Conservation (phyloP, 768 basidiomycete species). For the Scleroderma citrinum region DNA sequence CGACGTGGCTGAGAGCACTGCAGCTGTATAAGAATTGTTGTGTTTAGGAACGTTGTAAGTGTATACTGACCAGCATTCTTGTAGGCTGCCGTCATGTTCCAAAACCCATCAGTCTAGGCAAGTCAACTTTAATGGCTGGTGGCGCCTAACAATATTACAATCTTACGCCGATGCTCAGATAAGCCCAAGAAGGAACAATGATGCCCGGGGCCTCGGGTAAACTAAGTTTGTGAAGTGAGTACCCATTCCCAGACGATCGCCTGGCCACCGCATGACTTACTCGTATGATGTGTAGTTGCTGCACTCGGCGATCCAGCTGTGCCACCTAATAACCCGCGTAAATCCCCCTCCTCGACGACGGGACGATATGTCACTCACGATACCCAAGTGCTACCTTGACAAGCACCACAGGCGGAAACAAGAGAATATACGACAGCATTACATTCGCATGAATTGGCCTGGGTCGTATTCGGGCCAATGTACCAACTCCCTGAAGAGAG, state of each 20-base stretch:
- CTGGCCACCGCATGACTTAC: background rate
- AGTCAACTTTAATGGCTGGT: background rate
- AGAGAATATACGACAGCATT: conserved; percentile 30
- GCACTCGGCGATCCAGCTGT: conserved; percentile 3
- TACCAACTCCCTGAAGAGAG: conserved; percentile 30
- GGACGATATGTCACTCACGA: conserved; percentile 8
- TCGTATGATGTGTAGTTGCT: background rate
- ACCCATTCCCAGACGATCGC: background rate
- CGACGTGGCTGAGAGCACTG: background rate
- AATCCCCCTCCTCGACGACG: background rate
- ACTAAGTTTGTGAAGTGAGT: conserved; percentile 1
- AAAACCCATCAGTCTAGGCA: background rate
- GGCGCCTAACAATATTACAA: background rate
- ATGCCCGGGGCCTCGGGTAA: conserved; percentile 16
- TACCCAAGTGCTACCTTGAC: conserved; percentile 15
- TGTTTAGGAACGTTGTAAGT: no score
- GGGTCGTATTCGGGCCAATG: conserved; percentile 30
- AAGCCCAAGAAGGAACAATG: conserved; percentile 26
- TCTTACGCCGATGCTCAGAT: conserved; percentile 7
- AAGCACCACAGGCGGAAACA: conserved; percentile 30
- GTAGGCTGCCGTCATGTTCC: conserved; percentile 2
- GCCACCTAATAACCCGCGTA: background rate
- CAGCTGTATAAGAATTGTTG: background rate
- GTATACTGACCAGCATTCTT: background rate
- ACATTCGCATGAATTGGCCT: conserved; percentile 30